These are phyloP conservation scores for Candida coquimbonensis DNA, from an alignment of 805 yeast genomes.

Conservation along the genomic window DNA sequence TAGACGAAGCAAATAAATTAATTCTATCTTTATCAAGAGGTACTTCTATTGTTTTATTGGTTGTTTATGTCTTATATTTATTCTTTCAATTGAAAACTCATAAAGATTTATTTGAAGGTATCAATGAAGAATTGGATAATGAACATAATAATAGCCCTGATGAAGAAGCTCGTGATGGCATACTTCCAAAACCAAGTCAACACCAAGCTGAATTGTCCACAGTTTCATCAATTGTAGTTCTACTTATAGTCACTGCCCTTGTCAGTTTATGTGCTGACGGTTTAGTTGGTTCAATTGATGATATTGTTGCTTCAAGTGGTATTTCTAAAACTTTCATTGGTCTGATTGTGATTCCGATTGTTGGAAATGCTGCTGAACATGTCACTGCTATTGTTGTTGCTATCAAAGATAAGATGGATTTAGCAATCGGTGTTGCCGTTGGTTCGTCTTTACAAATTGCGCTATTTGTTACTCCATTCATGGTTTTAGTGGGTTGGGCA, in stretches of 20 bases:
- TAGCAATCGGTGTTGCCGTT: conserved; percentile 94
- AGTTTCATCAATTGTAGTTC: conserved; percentile 42
- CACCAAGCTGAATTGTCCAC: conserved; percentile 39
- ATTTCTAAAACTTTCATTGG: conserved; percentile 94
- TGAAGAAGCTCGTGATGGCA: neutral
- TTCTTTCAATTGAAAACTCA: conserved; percentile 89
- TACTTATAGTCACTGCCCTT: conserved; percentile 61
- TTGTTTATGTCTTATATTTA: conserved; percentile 72
- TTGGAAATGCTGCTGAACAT: conserved; percentile 98
- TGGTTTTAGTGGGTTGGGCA: conserved; percentile 92
- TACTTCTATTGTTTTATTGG: conserved; percentile 70
- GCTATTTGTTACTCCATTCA: conserved; percentile 87
- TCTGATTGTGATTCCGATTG: conserved; percentile 87
- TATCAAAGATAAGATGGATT: conserved; percentile 92
- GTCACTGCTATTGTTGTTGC: conserved; percentile 96
- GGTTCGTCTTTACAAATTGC: conserved; percentile 96
- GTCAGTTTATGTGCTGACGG: conserved; percentile 92
- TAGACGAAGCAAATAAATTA: conserved; percentile 30
- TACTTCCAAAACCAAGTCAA: conserved; percentile 14
- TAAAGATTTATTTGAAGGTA: conserved; percentile 60
- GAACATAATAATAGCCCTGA: conserved; percentile 13
- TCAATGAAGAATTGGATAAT: conserved; percentile 29
- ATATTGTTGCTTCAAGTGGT: conserved; percentile 75
- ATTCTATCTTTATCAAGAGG: conserved; percentile 79
- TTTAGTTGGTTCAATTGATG: conserved; percentile 90